Conservation (phyloP, 805 yeast genomes). For the Metschnikowia colocasiae region DNA sequence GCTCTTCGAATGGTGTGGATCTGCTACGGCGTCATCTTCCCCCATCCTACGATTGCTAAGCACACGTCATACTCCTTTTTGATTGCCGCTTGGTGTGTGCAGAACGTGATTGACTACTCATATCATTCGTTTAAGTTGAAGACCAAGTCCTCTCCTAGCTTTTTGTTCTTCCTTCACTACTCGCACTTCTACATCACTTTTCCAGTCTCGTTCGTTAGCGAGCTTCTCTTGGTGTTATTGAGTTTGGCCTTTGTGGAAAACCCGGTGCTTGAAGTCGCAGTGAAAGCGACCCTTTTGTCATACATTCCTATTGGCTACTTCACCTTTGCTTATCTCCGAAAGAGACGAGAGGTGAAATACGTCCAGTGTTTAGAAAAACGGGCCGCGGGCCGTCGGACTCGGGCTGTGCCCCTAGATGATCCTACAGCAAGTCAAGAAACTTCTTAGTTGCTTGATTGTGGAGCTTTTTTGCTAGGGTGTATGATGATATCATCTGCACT, state of each 20-base stretch:
- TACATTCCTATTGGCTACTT: conserved; percentile 38
- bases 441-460: neutral
- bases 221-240: conserved; percentile 34
- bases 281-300: conserved; percentile 26
- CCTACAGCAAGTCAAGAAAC: neutral
- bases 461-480: neutral
- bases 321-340: conserved; percentile 29
- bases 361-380: conserved; percentile 21
- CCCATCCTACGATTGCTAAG: conserved; percentile 40
- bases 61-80: conserved; percentile 40
- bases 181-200: conserved; percentile 32
- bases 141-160: conserved; percentile 33
- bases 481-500: too few relatives aligned
- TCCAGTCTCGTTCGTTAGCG: conserved; percentile 32
- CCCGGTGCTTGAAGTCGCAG: conserved; percentile 23
- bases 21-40: conserved; percentile 40
- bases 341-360: conserved; percentile 21
- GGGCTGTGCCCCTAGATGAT: neutral
- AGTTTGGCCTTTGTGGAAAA: conserved; percentile 30
- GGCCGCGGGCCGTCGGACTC: conserved; percentile 9
- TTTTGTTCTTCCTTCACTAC: conserved; percentile 36
- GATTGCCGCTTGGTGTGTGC: conserved; percentile 35
- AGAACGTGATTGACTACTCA: conserved; percentile 29
- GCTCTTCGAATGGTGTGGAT: conserved; percentile 35
- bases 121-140: conserved; percentile 36